phyloP scores from a whole-genome alignment of 2,329 filamentous ascomycete genomes.

The Pestalotiopsis sp. region DNA sequence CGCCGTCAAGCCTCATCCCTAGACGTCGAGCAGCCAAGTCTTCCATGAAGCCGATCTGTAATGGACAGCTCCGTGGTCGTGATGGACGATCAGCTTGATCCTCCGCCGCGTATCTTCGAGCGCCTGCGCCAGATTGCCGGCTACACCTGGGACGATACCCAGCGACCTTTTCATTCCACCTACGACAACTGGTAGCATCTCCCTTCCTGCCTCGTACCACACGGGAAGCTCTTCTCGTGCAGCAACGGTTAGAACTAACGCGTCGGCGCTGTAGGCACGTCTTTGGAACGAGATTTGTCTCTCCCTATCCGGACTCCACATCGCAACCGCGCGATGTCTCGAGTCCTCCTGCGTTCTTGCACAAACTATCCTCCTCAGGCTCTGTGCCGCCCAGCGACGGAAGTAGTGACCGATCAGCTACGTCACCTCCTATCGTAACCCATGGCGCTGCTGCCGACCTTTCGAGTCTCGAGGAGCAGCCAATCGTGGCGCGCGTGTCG shows the following conservation, averaged over 20 bases:
- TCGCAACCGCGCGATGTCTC: constrained; percentile 46
- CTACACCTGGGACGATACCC: constrained; percentile 75
- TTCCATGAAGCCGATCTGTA: constrained; percentile 7
- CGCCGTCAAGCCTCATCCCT: not conserved
- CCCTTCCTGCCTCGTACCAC: not conserved
- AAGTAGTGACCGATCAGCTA: constrained; percentile 39
- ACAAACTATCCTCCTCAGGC: constrained; percentile 42
- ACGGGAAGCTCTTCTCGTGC: constrained; percentile 11
- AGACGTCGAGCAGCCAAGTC: not conserved
- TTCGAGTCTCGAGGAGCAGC: constrained; percentile 58
- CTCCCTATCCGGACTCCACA: constrained; percentile 49
- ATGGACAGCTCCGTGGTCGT: constrained; percentile 50
- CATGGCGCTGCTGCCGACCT: constrained; percentile 46
- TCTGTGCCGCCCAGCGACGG: constrained; percentile 40
- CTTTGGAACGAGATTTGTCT: constrained; percentile 63
- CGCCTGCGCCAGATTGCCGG: constrained; percentile 73
- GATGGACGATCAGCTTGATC: constrained; percentile 60
- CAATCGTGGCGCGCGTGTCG: constrained; percentile 81
- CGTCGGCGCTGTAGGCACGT: constrained; percentile 56
- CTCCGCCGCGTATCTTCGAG: constrained; percentile 71
- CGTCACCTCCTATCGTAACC: constrained; percentile 34
- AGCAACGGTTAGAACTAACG: constrained; percentile 16
- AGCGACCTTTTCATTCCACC: constrained; percentile 62
- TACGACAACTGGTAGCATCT: constrained; percentile 81
- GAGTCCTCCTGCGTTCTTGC: constrained; percentile 43